Conservation (phyloP, 2,329 filamentous ascomycete species). For the Beauveria brongniartii region DNA sequence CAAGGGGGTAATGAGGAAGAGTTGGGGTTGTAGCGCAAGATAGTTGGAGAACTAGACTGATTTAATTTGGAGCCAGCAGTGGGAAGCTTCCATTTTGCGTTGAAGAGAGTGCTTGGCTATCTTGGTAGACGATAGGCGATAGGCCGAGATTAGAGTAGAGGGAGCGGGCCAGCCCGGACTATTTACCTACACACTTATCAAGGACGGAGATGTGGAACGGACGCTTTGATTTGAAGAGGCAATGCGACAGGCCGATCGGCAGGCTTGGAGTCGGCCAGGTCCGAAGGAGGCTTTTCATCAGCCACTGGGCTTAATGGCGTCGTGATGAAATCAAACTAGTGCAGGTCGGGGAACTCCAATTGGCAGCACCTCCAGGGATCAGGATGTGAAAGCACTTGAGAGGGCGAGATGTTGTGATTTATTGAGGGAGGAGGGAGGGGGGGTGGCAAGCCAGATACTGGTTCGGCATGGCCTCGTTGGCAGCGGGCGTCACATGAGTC, state of each 20-base stretch:
- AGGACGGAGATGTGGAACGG: not conserved
- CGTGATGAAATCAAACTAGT: not conserved
- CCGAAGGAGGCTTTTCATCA: constrained; percentile 1
- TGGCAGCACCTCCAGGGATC: not conserved
- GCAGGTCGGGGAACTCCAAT: not conserved
- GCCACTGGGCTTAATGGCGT: not conserved
- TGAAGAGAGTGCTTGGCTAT: not conserved
- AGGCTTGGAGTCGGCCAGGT: constrained; percentile 5
- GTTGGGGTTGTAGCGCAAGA: not conserved
- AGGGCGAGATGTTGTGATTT: not conserved
- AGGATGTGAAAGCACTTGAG: not conserved
- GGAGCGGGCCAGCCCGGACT: not conserved
- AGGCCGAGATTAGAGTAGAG: not conserved
- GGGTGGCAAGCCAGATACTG: not conserved
- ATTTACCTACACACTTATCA: constrained; percentile 3
- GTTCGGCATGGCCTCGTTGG: not conserved
- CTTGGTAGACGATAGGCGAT: not conserved
- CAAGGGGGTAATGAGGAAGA: not conserved
- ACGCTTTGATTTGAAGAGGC: not conserved
- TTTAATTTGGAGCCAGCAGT: not conserved
- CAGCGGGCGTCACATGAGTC: not conserved
- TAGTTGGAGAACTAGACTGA: not conserved
- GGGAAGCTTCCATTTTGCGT: not conserved
- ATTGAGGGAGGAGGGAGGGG: not conserved
- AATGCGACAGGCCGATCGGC: not conserved